Evolutionary conservation across 179 eudicot species (phyloP), one percentile per base, ranked within the genome.

Genomic region (Beta corolliflora): DNA sequence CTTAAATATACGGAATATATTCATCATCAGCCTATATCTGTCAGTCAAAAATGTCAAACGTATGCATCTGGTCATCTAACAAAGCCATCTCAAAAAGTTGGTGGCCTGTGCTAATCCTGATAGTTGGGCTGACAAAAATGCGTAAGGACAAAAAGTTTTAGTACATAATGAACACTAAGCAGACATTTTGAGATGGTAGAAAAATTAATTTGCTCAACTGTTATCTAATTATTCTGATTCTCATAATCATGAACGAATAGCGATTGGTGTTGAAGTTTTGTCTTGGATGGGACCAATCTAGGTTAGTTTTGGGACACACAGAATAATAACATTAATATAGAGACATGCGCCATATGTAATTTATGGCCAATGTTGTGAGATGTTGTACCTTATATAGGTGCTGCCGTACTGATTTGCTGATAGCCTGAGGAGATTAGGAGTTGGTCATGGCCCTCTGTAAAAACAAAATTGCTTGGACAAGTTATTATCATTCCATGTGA

Each of bases 401-500:
- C 36, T 66, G 71, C 3, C 10, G 56, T 46, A 15, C 36, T 66
- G 71, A 29, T n/a, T 48, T 11, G 29, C 21, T 73, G 23, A 52
- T 3, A 25, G 76, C 61, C 10, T 23, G n/a, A 73, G 76, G n/a
- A 73, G 76, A 73, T 21, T 31, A 71, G 15, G 61, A 69, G 76
- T 54, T 25, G 61, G 60, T 13, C 29, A 14, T 52, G 61, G 54
- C 14, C 13, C 45, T 29, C 36, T 16, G 7, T 73, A 73, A 29
- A 48, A n/a, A n/a, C 11, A 14, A 25, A 15, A 9, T 54, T 54
- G 63, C 29, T 55, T 12, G 31, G n/a, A 52, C 45, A 2, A 25
- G 10, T 12, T 29, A 14, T n/a, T 73, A 18, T 16, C 7, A 2
- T 25, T 14, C n/a, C 6, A 45, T 45, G 29, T 19, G 0, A 16